These are phyloP conservation scores for Arthrobotrys megalospora DNA, from an alignment of 2,329 filamentous ascomycete genomes.

Conservation along the genomic window DNA sequence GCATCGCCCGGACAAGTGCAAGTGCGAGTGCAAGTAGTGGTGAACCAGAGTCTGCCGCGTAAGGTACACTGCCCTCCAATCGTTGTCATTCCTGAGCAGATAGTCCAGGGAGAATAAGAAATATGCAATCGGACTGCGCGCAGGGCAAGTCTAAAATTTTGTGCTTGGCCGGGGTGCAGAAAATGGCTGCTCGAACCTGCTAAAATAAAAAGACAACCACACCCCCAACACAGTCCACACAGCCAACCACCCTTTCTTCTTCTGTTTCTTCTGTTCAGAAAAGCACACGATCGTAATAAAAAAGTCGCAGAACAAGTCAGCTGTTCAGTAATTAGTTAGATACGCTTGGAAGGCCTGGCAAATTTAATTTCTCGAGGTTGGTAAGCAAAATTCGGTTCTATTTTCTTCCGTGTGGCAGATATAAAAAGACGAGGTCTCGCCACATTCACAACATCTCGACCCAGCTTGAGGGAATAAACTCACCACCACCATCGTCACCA, in stretches of 20 bases:
- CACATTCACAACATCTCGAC: constrained; percentile 26
- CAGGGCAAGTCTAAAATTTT: constrained; percentile 48
- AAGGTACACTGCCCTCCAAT: constrained; percentile 56
- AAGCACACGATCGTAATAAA: constrained; percentile 19
- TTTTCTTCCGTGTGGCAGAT: constrained; percentile 4
- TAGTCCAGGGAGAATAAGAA: constrained; percentile 40
- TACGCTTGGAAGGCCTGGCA: constrained; percentile 15
- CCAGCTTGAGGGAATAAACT: constrained; percentile 41
- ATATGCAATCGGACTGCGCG: constrained; percentile 10
- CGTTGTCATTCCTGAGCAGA: constrained; percentile 16
- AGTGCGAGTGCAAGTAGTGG: neutral
- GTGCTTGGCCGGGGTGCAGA: constrained; percentile 37
- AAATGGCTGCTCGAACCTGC: constrained; percentile 42
- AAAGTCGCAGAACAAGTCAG: neutral
- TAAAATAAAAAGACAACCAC: constrained; percentile 57
- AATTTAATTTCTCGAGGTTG: constrained; percentile 28
- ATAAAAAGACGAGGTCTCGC: constrained; percentile 32
- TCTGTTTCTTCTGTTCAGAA: constrained; percentile 18
- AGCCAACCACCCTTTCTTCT: constrained; percentile 32
- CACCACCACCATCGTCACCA: constrained; percentile 14
- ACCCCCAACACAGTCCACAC: constrained; percentile 47
- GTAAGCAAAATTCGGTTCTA: constrained; percentile 24
- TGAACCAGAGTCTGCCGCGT: constrained; percentile 41
- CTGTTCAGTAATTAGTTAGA: neutral
- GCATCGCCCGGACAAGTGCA: constrained; percentile 22